phyloP scores from a whole-genome alignment of 1,284 basidiomycete genomes.

The Waitea zeae region DNA sequence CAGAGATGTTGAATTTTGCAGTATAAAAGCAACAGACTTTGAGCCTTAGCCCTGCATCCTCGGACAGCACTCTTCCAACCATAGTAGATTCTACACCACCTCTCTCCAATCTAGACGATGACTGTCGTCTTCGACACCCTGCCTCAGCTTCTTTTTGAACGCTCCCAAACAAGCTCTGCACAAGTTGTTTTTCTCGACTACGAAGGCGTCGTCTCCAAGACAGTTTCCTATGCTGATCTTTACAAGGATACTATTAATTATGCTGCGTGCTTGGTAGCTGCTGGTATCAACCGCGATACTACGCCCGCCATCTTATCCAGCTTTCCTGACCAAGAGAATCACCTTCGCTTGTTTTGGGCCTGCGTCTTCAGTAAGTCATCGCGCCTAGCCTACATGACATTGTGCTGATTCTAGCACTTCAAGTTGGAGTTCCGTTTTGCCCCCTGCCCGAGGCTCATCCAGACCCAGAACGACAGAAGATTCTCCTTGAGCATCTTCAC shows the following conservation, averaged over 20 bases:
- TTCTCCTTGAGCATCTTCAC: constrained; percentile 8
- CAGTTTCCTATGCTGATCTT: constrained; percentile 7
- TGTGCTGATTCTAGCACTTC: not conserved
- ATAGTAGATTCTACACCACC: too few relatives aligned
- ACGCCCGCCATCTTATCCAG: constrained; percentile 8
- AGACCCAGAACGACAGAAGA: constrained; percentile 7
- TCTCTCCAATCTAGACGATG: too few relatives aligned
- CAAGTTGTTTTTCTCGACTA: constrained; percentile 6
- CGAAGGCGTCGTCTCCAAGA: constrained; percentile 4
- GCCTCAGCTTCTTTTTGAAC: constrained; percentile 5
- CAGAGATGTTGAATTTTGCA: too few relatives aligned
- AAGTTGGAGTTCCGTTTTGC: constrained; percentile 9
- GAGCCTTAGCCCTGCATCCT: too few relatives aligned
- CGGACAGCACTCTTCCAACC: too few relatives aligned
- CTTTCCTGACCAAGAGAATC: constrained; percentile 8
- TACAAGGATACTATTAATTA: constrained; percentile 5
- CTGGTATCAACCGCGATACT: constrained; percentile 3
- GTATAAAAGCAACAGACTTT: too few relatives aligned
- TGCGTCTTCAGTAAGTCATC: constrained; percentile 8
- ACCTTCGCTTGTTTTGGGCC: constrained; percentile 10
- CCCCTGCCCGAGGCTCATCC: constrained; percentile 10
- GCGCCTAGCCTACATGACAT: not conserved
- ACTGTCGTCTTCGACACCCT: too few relatives aligned
- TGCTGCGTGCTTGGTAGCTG: constrained; percentile 6
- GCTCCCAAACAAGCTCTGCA: constrained; percentile 1